phyloP scores from a whole-genome alignment of 140 eudicot species.

The Flaveria floridana region DNA sequence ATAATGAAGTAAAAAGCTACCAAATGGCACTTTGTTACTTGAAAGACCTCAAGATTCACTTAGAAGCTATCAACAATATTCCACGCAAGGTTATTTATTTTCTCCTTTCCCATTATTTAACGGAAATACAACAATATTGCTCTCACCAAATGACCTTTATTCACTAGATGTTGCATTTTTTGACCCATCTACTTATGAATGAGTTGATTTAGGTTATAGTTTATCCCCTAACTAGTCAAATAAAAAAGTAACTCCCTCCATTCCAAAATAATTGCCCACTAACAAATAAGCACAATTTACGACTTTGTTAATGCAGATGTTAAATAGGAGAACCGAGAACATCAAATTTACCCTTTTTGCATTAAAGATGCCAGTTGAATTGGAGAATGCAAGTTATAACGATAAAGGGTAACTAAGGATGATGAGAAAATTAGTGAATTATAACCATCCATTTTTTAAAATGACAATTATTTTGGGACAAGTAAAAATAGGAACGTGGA shows the following conservation, averaged over 20 bases:
- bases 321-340: neutral
- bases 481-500: neutral
- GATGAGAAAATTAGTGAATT: neutral
- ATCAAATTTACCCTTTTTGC: neutral
- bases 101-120: neutral
- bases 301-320: neutral
- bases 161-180: neutral
- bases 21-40: constrained; percentile 54
- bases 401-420: neutral
- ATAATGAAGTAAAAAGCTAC: constrained; percentile 53
- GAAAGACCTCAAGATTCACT: constrained; percentile 73
- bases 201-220: neutral
- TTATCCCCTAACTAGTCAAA: neutral
- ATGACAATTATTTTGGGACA: neutral
- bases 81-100: constrained; percentile 74
- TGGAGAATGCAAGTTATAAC: neutral
- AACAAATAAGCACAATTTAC: neutral
- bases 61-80: constrained; percentile 72
- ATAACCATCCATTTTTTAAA: neutral
- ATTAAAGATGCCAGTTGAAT: neutral
- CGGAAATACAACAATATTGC: neutral
- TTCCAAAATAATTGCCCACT: neutral
- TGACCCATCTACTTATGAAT: constrained; percentile 6
- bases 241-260: neutral
- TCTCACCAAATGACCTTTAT: neutral